Evolutionary conservation across 768 basidiomycete species (phyloP).

Genomic region (Kondoa malvinella): DNA sequence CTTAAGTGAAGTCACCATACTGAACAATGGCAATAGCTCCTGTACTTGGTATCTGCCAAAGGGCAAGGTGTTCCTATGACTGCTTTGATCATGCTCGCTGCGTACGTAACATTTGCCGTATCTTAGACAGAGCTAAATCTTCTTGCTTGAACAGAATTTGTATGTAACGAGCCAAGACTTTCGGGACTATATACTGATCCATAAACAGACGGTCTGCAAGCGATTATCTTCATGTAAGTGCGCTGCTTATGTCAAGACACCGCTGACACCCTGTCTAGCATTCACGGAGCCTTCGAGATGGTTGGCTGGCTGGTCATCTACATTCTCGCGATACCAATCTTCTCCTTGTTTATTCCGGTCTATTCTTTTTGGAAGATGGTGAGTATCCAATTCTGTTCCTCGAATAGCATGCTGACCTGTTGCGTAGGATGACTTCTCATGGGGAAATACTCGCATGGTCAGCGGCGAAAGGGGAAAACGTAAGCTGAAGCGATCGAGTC

Average conservation of each 20-base stretch:
- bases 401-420: conserved; percentile 5
- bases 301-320: conserved; percentile 81
- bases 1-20: no score
- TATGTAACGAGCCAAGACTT: no score
- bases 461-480: conserved; percentile 85
- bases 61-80: conserved; percentile 61
- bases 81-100: conserved; percentile 64
- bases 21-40: no score
- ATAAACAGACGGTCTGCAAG: conserved; percentile 57
- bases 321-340: conserved; percentile 73
- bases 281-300: conserved; percentile 7
- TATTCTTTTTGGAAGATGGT: conserved; percentile 73
- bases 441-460: conserved; percentile 84
- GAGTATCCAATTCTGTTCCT: conserved; percentile 11
- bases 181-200: not conserved
- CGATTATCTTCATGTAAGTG: conserved; percentile 45
- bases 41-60: conserved; percentile 57
- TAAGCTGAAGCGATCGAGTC: no score
- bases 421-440: conserved; percentile 14
- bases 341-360: conserved; percentile 83
- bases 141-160: not conserved
- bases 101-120: not conserved
- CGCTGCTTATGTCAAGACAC: conserved; percentile 96
- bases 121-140: not conserved
- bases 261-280: conserved; percentile 36